Evolutionary conservation across 2,329 filamentous ascomycete genomes (phyloP).

Genomic region (Pseudogymnoascus sp.): DNA sequence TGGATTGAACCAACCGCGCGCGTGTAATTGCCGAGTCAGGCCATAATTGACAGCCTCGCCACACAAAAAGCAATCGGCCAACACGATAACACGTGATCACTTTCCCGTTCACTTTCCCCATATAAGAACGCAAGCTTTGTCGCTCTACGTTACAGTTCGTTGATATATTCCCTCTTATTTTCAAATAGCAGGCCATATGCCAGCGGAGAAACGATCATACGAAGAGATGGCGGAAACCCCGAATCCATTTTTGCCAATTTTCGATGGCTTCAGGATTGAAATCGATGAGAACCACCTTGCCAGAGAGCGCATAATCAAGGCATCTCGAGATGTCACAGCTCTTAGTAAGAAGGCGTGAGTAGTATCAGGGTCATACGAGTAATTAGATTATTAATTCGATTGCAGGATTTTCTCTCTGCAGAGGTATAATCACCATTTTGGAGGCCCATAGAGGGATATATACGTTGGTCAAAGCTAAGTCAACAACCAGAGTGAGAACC

Average conservation of each 20-base stretch:
- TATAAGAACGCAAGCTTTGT: neutral
- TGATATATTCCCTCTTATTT: neutral
- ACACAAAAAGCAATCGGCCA: neutral
- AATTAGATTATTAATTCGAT: constrained; percentile 18
- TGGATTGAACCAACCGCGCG: neutral
- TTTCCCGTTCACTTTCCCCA: neutral
- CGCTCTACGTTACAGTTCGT: neutral
- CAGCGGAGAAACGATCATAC: neutral
- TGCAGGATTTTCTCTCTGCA: constrained; percentile 76
- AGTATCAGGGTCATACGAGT: neutral
- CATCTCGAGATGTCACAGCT: constrained; percentile 84
- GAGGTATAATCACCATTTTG: constrained; percentile 44
- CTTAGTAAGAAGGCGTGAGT: constrained; percentile 92
- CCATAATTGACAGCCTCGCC: neutral
- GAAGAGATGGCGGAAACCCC: constrained; percentile 2
- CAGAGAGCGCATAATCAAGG: constrained; percentile 82
- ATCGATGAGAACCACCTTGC: constrained; percentile 93
- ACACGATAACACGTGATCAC: constrained; percentile 1
- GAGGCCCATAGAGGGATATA: neutral
- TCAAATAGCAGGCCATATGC: neutral
- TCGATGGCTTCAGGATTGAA: constrained; percentile 77
- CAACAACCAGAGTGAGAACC: constrained; percentile 50
- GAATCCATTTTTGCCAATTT: constrained; percentile 61
- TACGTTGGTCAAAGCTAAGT: neutral
- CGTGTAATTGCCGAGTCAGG: neutral